These are phyloP conservation scores for Balakata baccata DNA, from an alignment of 345 rosid species.

Conservation along the genomic window DNA sequence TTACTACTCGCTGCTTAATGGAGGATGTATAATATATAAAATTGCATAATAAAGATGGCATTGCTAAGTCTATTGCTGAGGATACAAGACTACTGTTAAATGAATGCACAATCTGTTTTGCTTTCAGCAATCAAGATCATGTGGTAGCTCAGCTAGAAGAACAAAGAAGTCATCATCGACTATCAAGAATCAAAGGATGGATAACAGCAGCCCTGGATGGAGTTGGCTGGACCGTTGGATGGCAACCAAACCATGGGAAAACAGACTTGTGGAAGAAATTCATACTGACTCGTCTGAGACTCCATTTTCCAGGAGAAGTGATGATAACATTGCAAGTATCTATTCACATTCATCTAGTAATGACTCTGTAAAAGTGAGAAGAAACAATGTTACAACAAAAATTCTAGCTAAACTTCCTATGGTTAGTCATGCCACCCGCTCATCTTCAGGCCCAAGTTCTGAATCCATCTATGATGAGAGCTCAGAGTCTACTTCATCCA, in stretches of 20 bases:
- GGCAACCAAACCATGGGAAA: conserved; percentile 77
- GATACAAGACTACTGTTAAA: background rate
- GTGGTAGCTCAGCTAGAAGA: conserved; percentile 54
- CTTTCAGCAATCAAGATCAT: conserved; percentile 49
- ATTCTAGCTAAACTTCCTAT: conserved; percentile 50
- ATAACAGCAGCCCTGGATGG: conserved; percentile 47
- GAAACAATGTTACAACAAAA: conserved; percentile 55
- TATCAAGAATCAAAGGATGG: conserved; percentile 33
- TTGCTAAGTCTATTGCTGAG: background rate
- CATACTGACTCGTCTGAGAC: conserved; percentile 27
- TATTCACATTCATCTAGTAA: conserved; percentile 35
- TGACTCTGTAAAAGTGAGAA: conserved; percentile 54
- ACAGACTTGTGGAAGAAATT: conserved; percentile 45
- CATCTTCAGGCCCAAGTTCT: conserved; percentile 55
- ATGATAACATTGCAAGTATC: conserved; percentile 31
- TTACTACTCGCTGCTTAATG: background rate
- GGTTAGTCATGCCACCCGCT: conserved; percentile 23
- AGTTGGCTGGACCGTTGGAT: conserved; percentile 77
- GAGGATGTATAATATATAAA: background rate
- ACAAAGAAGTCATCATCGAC: conserved; percentile 37
- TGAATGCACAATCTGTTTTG: conserved; percentile 11
- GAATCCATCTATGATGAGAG: conserved; percentile 48
- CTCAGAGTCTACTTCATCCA: conserved; percentile 53
- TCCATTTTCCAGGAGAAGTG: conserved; percentile 49
- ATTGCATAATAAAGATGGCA: too few species aligned